Base-by-base conservation (phyloP, 1,284 basidiomycete species). In the Malassezia psittaci region DNA sequence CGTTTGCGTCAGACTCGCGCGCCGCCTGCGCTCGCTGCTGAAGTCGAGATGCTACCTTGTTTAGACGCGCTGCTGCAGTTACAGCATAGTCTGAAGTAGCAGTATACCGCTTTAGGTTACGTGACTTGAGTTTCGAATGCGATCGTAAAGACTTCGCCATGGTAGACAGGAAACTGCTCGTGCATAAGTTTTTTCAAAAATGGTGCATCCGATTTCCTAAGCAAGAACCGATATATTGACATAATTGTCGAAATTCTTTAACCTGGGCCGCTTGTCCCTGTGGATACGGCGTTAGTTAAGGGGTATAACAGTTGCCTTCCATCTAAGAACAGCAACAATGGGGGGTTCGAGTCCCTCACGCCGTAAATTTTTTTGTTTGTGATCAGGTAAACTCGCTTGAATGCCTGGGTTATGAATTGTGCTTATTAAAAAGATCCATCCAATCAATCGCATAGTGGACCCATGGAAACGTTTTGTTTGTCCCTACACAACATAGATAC, bases 61-160 rank as follows among this genome's bases (percentile, higher is more conserved):
- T 78, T 16, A 91, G 79, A 37, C 91, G 84, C 24, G 87, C 87
- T 12, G 90, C 88, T 63, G 90, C 85, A 2, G 83, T 80, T 1
- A 84, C 87, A 51, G 88, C 87, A 75, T 90, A 96, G 62, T 87
- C 83, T 47, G 85, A 67, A 51, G 68, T 68, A 32, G 64, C 83
- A 51, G 83, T 80, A 71, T 83, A 81, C 59, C 93, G 85, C 78
- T 94, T 96, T 70, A 86, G 85, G 13, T 84, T 81, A 61, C 91
- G 83, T 72, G 84, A 87, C 34, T 83, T 79, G 50, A 89, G 85
- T 77, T 94, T 94, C 60, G 83, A 81, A 78, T 90, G 93, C 16
- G 88, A 88, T 71, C 90, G 83, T 49, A 86, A 82, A 40, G 88
- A 90, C 80, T 96, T 96, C 55, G 88, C 90, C 91, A 96, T 93